Percentiles rank a stretch among this genome's conserved stretches.
These are phyloP conservation scores for Agaricus subrufescens DNA, from an alignment of 768 basidiomycete genomes.

Conservation along the genomic window DNA sequence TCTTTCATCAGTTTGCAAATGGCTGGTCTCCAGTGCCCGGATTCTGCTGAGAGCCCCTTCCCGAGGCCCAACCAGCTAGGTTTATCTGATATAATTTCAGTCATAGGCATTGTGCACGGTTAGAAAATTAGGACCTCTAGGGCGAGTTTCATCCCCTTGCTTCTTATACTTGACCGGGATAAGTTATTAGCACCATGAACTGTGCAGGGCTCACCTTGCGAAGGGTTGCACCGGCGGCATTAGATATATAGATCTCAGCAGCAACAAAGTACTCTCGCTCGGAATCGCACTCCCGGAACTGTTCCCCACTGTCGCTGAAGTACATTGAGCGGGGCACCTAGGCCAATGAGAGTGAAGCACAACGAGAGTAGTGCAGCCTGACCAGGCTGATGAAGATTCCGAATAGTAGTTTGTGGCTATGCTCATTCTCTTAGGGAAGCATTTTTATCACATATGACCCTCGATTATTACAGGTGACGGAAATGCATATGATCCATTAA, in stretches of 20 bases:
- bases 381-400: too few species aligned
- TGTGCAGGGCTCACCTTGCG: slow-evolving; percentile 48
- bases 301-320: slow-evolving; percentile 1
- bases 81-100: slow-evolving; percentile 45
- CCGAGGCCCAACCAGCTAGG: slow-evolving; percentile 65
- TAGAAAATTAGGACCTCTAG: not conserved
- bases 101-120: not conserved
- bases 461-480: slow-evolving; percentile 13
- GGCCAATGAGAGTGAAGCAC: not conserved
- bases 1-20: slow-evolving; percentile 69
- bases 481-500: slow-evolving; percentile 5
- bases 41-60: slow-evolving; percentile 36
- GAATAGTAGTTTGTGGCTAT: slow-evolving; percentile 4
- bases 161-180: slow-evolving; percentile 8
- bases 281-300: slow-evolving; percentile 11
- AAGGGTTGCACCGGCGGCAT: slow-evolving; percentile 40
- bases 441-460: not conserved
- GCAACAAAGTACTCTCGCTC: slow-evolving; percentile 53
- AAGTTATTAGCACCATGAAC: not conserved
- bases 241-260: slow-evolving; percentile 59
- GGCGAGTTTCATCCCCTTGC: slow-evolving; percentile 3
- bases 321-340: not conserved
- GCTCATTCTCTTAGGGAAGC: not conserved
- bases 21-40: slow-evolving; percentile 69
- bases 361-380: too few species aligned